Base-by-base conservation (phyloP, 2,329 filamentous ascomycete genomes). In the Cladobotryum mycophilum region DNA sequence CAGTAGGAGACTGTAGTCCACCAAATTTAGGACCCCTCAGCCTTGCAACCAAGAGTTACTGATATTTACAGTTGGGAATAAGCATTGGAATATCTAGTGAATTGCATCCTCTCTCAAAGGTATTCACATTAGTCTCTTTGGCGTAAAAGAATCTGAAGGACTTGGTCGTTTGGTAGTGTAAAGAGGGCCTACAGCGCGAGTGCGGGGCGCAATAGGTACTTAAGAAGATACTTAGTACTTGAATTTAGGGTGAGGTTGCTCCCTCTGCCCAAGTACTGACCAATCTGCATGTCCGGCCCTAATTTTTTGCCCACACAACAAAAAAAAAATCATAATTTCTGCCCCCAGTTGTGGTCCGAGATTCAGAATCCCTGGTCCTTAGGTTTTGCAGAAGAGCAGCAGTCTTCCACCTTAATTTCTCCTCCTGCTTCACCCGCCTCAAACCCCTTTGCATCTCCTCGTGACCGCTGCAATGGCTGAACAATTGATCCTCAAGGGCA, bases 401-500 rank as follows among this genome's bases (percentile, higher is more conserved):
- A 59, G 60, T 61, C 58, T 60, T 60, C 47, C 56, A 53, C 52
- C 60, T 58, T 59, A 67, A 64, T 61, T 62, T 65, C 59, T 60
- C 64, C 70, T 68, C 61, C 64, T 58, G 59, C 60, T 65, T 62
- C 54, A 58, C 59, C 55, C 54, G 53, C 53, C 53, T 53, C 58
- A 52, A 55, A 48, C 47, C 56, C 59, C 60, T 63, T 62, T 62
- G 61, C 65, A 72, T 68, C 66, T 67, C 68, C 66, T 62, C 63
- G 70, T 67, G 68, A 71, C 69, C 65, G 68, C 67, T 70, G 75
- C 68, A 68, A 93, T 93, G 88, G 85, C 87, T 81, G 88, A 93
- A 83, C 87, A 92, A 83, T 81, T 93, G 75, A 89, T 95, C 80
- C 86, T 93, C 78, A 91, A 92, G 82, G 89, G 89, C 75, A 93